Base-by-base conservation (phyloP, 192 early-diverging fungal species). In the Linnemannia zychae region DNA sequence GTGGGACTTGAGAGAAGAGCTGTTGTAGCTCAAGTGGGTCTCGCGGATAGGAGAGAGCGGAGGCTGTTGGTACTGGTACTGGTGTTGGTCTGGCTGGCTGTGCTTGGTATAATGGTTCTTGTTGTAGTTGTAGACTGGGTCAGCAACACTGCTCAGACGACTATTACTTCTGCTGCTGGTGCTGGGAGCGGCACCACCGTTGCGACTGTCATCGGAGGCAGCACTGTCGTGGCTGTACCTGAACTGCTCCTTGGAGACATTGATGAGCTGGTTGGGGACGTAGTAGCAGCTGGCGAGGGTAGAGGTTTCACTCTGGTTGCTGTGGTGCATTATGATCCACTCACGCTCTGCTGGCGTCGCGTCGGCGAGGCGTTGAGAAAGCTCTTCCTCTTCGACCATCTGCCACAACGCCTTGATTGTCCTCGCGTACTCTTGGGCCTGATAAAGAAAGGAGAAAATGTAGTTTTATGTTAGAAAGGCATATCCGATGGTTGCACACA, bases 361-460 rank as follows among this genome's bases (percentile, higher is more conserved):
- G 57, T 85, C 83, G 17, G 77, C 74, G 1, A 85, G 69, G 16
- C 83, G 40, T 16, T 85, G 63, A 3, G 77, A 78, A 5, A 85
- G 69, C n/a, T 79, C 74, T 44, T 85, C 70, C 20, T 85, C 77
- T 38, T 79, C 83, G 17, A 85, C 74, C 77, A 85, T 79, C 24
- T 75, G 68, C 83, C 83, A 85, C 57, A 85, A 48, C 17, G 77
- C 74, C 74, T 85, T 85, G 68, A 85, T 78, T 7, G 83, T 79
- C 34, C 83, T 44, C 53, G 83, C 83, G 69, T 85, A 85, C 47
- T 85, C 83, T 76, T 85, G 83, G 7, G 83, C 83, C 83, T 85
- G 48, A 7, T 76, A 20, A 20, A 52, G 2, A 22, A 31, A 33
- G 48, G 44, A 50, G 16, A 38, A 46, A 24, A 24, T 15, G 46